Base-by-base conservation (phyloP, 23 red algal species). In the Porphyridium purpureum region DNA sequence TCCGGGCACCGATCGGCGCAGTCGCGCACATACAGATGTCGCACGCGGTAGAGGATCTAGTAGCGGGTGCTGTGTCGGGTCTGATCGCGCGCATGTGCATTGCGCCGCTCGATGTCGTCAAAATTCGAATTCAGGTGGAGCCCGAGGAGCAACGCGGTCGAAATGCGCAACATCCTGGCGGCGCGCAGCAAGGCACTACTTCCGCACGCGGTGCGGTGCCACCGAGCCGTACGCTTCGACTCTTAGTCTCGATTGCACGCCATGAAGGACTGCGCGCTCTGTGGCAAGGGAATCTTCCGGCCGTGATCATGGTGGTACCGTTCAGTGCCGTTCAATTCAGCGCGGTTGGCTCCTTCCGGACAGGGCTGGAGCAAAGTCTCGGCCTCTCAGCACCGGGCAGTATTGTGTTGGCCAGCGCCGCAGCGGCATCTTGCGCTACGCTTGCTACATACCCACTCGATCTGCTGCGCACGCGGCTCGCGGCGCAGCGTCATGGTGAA, bases 271-370 rank as follows among this genome's bases (percentile, higher is more conserved):
- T 72, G 4, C 19, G 58, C 26, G 84, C 73, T 17, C 49, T 93
- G 20, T 93, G 68, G 73, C 80, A 93, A 60, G 84, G 84, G 47
- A 93, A 93, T 44, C 49, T 93, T 3, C 58, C 84, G 26, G 84
- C 84, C 2, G 27, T 93, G 54, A 61, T 71, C 47, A 93, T 93
- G 84, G 69, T 98, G 32, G 72, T 64, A 0, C 90, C 90, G 0
- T 98, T 86, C 53, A 73, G 75, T 2, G 60, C 80, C 4, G 27
- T 98, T 4, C 90, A 98, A 52, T 74, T 98, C 29, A 59, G 72
- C 23, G 38, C 38, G 17, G 17, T 44, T 44, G 38, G 38, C 11
- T 11, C 11, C 38, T n/a, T n/a, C n/a, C n/a, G n/a, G n/a, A n/a
- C n/a, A n/a, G n/a, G n/a, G n/a, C n/a, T n/a, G n/a, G n/a, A n/a